These are phyloP conservation scores for Talaromyces sp. DNA, from an alignment of 2,329 filamentous ascomycete species.

Conservation along the genomic window DNA sequence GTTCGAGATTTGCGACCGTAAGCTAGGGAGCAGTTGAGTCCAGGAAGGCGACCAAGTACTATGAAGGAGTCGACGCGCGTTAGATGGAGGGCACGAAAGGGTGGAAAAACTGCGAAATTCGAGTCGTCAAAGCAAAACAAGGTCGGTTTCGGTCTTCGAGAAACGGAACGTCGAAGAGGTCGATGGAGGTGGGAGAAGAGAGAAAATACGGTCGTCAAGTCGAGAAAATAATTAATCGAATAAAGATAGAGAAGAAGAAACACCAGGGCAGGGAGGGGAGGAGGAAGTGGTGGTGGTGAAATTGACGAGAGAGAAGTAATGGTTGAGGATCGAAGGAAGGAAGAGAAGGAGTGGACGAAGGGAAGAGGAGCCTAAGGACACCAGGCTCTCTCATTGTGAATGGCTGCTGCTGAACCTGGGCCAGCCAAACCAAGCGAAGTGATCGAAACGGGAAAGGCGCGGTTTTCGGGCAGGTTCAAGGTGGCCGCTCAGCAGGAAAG, in stretches of 20 bases:
- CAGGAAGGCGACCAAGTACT: slow-evolving; percentile 19
- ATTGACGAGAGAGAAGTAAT: slow-evolving; percentile 18
- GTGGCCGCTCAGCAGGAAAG: background rate
- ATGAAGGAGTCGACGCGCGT: slow-evolving; percentile 19
- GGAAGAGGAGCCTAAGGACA: slow-evolving; percentile 22
- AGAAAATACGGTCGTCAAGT: background rate
- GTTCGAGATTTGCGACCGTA: slow-evolving; percentile 11
- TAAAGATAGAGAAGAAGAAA: slow-evolving; percentile 9
- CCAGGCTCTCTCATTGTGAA: background rate
- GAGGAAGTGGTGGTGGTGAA: slow-evolving; percentile 14
- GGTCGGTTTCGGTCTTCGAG: slow-evolving; percentile 1
- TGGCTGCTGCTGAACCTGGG: slow-evolving; percentile 18
- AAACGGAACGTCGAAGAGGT: slow-evolving; percentile 17
- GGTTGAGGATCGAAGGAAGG: slow-evolving; percentile 6
- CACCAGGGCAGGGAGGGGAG: slow-evolving; percentile 12
- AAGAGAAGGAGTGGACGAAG: slow-evolving; percentile 16
- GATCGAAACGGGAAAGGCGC: slow-evolving; percentile 29
- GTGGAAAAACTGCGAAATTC: slow-evolving; percentile 7
- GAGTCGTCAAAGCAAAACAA: background rate
- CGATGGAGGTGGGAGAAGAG: background rate
- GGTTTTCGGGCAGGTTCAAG: slow-evolving; percentile 12
- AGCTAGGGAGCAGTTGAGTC: slow-evolving; percentile 19
- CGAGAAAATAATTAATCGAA: slow-evolving; percentile 11
- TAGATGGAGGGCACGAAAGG: slow-evolving; percentile 27
- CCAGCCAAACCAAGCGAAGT: slow-evolving; percentile 25